phyloP scores from a whole-genome alignment of 257 asterid genomes.

The Jaltomata sinuosa region DNA sequence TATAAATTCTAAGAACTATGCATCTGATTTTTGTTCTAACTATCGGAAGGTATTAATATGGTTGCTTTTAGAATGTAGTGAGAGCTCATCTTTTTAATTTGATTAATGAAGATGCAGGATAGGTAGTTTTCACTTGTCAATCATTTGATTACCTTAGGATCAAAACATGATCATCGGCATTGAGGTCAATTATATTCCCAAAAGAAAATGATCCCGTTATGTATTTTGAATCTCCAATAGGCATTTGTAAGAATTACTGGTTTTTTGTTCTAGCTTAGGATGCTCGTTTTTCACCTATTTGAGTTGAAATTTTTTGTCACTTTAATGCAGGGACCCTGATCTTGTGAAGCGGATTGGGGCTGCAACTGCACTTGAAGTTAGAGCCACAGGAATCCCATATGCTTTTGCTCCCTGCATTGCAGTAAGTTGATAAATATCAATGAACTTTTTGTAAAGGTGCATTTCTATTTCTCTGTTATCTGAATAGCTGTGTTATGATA shows the following conservation, averaged over 20 bases:
- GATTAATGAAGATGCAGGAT: not conserved
- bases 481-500: not conserved
- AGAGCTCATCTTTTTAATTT: not conserved
- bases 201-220: not conserved
- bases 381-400: constrained; percentile 36
- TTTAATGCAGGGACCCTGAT: constrained; percentile 17
- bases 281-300: not conserved
- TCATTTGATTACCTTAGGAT: not conserved
- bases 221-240: not conserved
- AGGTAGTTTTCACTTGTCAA: not conserved
- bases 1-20: not conserved
- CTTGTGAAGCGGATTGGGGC: constrained; percentile 28
- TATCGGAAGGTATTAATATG: not conserved
- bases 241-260: not conserved
- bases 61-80: not conserved
- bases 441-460: not conserved
- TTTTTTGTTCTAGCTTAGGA: not conserved
- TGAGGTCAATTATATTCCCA: not conserved
- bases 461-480: not conserved
- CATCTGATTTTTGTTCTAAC: not conserved
- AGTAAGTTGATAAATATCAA: constrained; percentile 5
- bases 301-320: not conserved
- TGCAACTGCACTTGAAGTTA: constrained; percentile 37
- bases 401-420: constrained; percentile 36
- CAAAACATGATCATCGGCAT: not conserved